A percentile compares a stretch with the other conserved stretches of the same genome.
phyloP scores from a whole-genome alignment of 805 yeast species.

The Saturnispora silvae region DNA sequence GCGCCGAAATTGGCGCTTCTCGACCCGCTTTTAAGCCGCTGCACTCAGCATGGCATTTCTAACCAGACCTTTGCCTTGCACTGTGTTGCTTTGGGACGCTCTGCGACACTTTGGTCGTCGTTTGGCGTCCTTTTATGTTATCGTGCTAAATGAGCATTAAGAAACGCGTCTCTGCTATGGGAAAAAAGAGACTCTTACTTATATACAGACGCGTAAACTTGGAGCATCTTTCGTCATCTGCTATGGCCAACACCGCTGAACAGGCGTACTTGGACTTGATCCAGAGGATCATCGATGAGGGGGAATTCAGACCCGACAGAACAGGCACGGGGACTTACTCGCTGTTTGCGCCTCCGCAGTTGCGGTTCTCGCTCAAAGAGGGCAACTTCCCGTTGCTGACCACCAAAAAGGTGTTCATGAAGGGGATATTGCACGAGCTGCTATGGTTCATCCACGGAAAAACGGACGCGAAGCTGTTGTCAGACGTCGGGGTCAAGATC shows the following conservation, averaged over 20 bases:
- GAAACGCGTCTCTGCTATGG: too few relatives aligned
- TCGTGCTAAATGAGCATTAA: too few relatives aligned
- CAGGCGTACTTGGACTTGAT: conserved; percentile 82
- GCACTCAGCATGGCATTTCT: too few relatives aligned
- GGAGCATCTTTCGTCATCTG: too few relatives aligned
- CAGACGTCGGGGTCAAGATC: conserved; percentile 83
- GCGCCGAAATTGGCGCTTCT: too few relatives aligned
- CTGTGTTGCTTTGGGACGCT: too few relatives aligned
- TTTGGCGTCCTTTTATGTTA: too few relatives aligned
- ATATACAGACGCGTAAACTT: too few relatives aligned
- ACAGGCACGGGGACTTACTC: conserved; percentile 96
- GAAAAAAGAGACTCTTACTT: too few relatives aligned
- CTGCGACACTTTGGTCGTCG: too few relatives aligned
- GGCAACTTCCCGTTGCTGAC: conserved; percentile 81
- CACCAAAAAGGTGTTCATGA: conserved; percentile 83
- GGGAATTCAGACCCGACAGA: conserved; percentile 89
- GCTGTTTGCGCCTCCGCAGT: conserved; percentile 91
- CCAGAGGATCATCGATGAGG: conserved; percentile 61
- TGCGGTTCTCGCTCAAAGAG: conserved; percentile 66
- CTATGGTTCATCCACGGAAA: conserved; percentile 89
- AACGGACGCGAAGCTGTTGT: conserved; percentile 73
- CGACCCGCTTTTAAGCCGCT: too few relatives aligned
- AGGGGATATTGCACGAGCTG: conserved; percentile 80
- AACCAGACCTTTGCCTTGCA: too few relatives aligned
- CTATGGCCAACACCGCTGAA: conserved; percentile 60